Base-by-base conservation (phyloP, 805 yeast species). In the Candida alai region DNA sequence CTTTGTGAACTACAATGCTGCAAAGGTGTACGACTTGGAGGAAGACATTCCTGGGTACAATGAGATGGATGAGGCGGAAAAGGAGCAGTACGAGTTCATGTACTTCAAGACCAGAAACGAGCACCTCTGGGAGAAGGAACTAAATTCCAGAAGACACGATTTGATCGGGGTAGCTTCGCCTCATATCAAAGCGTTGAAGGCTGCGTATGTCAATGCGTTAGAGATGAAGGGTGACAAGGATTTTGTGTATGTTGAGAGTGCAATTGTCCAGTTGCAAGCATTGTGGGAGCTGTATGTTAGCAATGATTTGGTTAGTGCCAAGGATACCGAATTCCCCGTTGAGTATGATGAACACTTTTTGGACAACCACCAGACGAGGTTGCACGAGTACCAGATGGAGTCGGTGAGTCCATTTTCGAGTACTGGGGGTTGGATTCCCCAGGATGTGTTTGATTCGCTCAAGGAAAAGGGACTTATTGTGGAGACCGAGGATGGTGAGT, bases 381-480 rank as follows among this genome's bases (percentile, higher is more conserved):
- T 86, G 47, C 78, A 74, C 39, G 73, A 68, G 19, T 84, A 85
- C 65, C 90, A 86, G 58, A 63, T 74, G 43, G 78, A 76, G 45
- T 60, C 84, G 30, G 72, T 81, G 23, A 68, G 79, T 5, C 96
- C 97, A 26, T 89, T 87, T 59, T 81, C 85, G 19, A 90, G 90
- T 30, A 84, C 96, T 16, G 83, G 84, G 35, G 96, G 96, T 4
- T 90, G 97, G 96, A 74, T 93, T 37, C 96, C 97, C 12, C 96
- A 87, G 54, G 95, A 87, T 53, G 78, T 87, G 83, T 89, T 90
- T 52, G 81, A 77, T 21, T 74, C 74, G 31, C 68, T 86, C 48
- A 58, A 78, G 25, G 75, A 77, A 14, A 79, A 79, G 41, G 93
- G 90, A 1, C 68, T 81, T 37, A 66, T 90, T 37, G 77, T 51